Base-by-base conservation (phyloP, 345 rosid species). In the Luvunga scandens region DNA sequence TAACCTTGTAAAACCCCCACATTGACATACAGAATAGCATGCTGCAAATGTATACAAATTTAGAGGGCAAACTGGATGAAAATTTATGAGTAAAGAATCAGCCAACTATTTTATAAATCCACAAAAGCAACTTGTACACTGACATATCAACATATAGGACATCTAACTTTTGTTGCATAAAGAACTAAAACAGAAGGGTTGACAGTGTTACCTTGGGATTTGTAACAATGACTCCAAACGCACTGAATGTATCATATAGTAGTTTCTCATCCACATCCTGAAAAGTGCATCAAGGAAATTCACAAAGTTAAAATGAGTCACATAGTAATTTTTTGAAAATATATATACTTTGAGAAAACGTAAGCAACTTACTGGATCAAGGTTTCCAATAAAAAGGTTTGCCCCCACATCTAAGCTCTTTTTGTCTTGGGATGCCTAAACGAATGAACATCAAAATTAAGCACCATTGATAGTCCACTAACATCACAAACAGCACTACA, bases 191-290 rank as follows among this genome's bases (percentile, higher is more conserved):
- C 3, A 38, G 34, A 30, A 36, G 62, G 39, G 53, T 9, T 3
- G 61, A 67, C 3, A 62, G 65, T 31, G 66, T 81, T 83, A 96
- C 99, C 99, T 97, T 97, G 3, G 99, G 98, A 82, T 97, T 97
- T 70, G 98, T 75, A 82, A 93, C 99, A 77, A 97, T 97, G 27
- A 89, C 97, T 31, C 99, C 99, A 86, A 97, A 94, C 21, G 99
- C 99, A 72, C 98, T 93, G 81, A 97, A 97, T 81, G 99, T 97
- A 86, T 97, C 99, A 71, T 94, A 93, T 59, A 97, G 82, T 65
- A 94, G 94, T 81, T 97, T 97, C 81, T 97, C 99, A 84, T 97
- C 99, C 69, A 97, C 98, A 85, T 97, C 98, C 99, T 97, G 89
- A 81, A 83, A 71, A 60, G 42, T 25, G 78, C 38, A 75, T 36